Evolutionary conservation across 2,329 filamentous ascomycete genomes (phyloP), one percentile per base, ranked within the genome.

Genomic region (Alternaria consortialis): DNA sequence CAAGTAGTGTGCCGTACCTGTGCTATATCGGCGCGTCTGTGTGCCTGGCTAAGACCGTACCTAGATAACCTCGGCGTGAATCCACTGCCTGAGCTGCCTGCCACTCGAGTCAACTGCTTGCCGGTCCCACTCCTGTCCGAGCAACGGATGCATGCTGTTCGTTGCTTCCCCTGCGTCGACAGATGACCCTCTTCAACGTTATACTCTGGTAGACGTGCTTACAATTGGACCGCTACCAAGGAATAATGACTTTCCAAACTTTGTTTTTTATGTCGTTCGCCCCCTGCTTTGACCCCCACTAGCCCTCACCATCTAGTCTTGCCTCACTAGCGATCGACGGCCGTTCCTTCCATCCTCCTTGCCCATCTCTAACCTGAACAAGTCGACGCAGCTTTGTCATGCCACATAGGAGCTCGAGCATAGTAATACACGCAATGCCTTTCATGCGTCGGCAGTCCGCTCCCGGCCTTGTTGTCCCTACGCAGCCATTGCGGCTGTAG

Each of bases 251-350:
- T 20, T 48, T 5, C 23, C 39, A 53, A 56, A 50, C 36, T 39
- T 42, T 51, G 44, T 56, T 56, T 56, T 40, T 40, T 9, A 23
- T 17, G 44, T 39, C 27, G 27, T 32, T 56, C 36, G 44, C 53
- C 53, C 43, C 53, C 36, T 50, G 39, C 40, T 37, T 11, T 20
- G 29, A 44, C 20, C 34, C 31, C 40, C 43, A 39, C 31, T 27
- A 27, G 43, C 43, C 32, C 13, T 34, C 53, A 4, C 42, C 39
- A 23, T 40, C 53, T 47, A 47, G 53, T 50, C 25, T 32, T 40
- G 53, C 53, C 53, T 48, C 43, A 56, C 42, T 46, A 55, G 52
- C 52, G 20, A 56, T 48, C 43, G 43, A 7, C 53, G 32, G 53
- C 44, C 27, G 15, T 48, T 56, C 42, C 42, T 55, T 44, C 53